phyloP scores from a whole-genome alignment of 148 eudicot species.

The Cornus kousa region DNA sequence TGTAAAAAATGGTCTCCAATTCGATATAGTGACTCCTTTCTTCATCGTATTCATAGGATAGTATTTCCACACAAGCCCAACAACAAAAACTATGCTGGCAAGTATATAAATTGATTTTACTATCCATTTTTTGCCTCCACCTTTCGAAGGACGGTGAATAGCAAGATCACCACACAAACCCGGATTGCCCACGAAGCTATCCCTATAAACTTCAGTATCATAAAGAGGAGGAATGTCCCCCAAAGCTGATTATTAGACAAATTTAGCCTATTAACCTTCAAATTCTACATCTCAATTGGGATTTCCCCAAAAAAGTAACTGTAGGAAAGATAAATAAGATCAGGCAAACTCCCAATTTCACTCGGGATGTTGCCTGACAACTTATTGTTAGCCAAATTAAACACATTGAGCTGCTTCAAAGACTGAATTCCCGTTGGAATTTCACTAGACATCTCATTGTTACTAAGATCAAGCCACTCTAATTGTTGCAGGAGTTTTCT shows the following conservation, averaged over 20 bases:
- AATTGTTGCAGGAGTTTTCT: constrained; percentile 29
- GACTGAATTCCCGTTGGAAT: constrained; percentile 25
- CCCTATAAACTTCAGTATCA: constrained; percentile 23
- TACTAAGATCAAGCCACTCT: constrained; percentile 40
- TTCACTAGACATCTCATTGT: constrained; percentile 35
- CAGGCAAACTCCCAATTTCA: constrained; percentile 36
- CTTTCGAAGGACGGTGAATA: constrained; percentile 18
- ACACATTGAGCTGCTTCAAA: constrained; percentile 38
- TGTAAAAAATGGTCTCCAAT: constrained; percentile 55
- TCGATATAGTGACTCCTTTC: constrained; percentile 11
- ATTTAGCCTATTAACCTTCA: constrained; percentile 47
- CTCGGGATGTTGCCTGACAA: constrained; percentile 43
- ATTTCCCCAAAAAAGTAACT: constrained; percentile 39
- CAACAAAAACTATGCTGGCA: constrained; percentile 24
- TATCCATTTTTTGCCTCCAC: constrained; percentile 17
- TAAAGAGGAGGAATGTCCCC: constrained; percentile 39
- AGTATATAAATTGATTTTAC: constrained; percentile 19
- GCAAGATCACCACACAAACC: constrained; percentile 26
- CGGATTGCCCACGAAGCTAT: constrained; percentile 49
- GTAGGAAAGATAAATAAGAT: constrained; percentile 44
- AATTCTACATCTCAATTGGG: constrained; percentile 33
- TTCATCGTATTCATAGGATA: constrained; percentile 19
- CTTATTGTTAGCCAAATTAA: constrained; percentile 41
- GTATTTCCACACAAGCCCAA: constrained; percentile 30
- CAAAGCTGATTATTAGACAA: constrained; percentile 36